A percentile compares a stretch with the other conserved stretches of the same genome.
Conservation (phyloP, 2,329 filamentous ascomycete genomes). For the Pezicula neosporulosa region DNA sequence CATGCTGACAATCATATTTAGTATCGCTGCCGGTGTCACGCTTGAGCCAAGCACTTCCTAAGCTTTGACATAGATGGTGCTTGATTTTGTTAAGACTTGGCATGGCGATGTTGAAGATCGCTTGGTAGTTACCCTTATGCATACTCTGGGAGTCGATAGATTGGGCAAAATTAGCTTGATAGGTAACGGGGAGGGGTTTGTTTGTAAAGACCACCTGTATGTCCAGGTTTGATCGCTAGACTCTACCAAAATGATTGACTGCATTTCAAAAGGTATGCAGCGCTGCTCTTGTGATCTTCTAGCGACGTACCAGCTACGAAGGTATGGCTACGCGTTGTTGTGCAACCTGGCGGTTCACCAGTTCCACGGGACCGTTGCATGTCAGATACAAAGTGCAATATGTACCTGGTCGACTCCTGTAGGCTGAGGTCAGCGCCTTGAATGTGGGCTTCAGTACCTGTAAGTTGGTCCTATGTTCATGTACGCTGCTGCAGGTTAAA, state of each 20-base stretch:
- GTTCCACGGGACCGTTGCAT: no score
- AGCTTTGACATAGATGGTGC: conserved; percentile 1
- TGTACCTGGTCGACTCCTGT: no score
- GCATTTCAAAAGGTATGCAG: not conserved
- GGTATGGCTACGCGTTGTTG: no score
- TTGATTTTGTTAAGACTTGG: not conserved
- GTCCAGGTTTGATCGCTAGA: not conserved
- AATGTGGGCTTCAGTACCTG: no score
- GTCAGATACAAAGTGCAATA: no score
- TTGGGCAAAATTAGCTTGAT: conserved; percentile 15
- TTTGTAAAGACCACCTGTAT: conserved; percentile 3
- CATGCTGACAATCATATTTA: not conserved
- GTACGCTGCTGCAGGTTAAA: no score
- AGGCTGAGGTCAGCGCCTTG: no score
- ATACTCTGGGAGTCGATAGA: conserved; percentile 22
- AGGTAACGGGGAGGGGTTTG: conserved; percentile 6
- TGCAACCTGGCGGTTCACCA: no score
- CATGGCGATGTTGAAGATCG: not conserved
- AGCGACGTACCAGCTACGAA: no score
- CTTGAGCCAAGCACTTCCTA: conserved; percentile 27
- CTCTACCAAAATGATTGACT: not conserved
- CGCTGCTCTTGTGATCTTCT: no score
- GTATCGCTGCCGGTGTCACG: conserved; percentile 28
- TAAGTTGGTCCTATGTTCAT: no score
- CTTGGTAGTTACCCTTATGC: conserved; percentile 6